phyloP scores from a whole-genome alignment of 2,329 filamentous ascomycete species.

The Raffaelea albimanens region DNA sequence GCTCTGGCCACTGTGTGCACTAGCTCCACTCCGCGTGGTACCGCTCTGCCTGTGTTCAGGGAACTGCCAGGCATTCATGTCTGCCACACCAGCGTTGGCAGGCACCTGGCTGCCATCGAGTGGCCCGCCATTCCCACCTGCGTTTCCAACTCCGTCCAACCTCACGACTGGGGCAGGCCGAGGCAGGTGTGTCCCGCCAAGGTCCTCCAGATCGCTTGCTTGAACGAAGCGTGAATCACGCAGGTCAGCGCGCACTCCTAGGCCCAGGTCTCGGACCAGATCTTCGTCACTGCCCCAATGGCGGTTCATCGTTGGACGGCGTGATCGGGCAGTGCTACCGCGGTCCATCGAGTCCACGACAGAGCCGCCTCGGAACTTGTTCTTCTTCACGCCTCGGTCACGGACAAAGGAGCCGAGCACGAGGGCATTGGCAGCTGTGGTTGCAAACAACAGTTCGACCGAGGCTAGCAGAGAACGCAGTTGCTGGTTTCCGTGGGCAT shows the following conservation, averaged over 20 bases:
- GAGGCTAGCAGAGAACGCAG: conserved; percentile 84
- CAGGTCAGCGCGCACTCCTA: conserved; percentile 50
- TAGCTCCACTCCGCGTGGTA: conserved; percentile 19
- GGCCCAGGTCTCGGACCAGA: conserved; percentile 69
- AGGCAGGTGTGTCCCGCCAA: neutral
- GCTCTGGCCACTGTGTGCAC: conserved; percentile 23
- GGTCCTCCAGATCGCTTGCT: conserved; percentile 10
- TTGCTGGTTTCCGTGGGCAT: conserved; percentile 64
- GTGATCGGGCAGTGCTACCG: conserved; percentile 23
- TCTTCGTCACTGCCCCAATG: conserved; percentile 90
- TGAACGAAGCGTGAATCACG: conserved; percentile 24
- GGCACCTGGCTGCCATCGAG: conserved; percentile 19
- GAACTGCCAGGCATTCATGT: conserved; percentile 39
- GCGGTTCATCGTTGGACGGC: conserved; percentile 44
- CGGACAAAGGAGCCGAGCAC: conserved; percentile 88
- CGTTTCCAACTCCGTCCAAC: conserved; percentile 28
- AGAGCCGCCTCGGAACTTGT: conserved; percentile 63
- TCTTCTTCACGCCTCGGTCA: conserved; percentile 83
- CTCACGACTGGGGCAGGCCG: conserved; percentile 9
- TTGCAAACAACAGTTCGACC: conserved; percentile 81
- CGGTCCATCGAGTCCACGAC: conserved; percentile 54
- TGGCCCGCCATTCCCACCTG: neutral
- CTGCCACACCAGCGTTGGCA: conserved; percentile 19
- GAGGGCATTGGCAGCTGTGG: conserved; percentile 76
- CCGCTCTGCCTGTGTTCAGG: conserved; percentile 25